phyloP scores from a whole-genome alignment of 2,329 filamentous ascomycete species.

The Periconia digitata region DNA sequence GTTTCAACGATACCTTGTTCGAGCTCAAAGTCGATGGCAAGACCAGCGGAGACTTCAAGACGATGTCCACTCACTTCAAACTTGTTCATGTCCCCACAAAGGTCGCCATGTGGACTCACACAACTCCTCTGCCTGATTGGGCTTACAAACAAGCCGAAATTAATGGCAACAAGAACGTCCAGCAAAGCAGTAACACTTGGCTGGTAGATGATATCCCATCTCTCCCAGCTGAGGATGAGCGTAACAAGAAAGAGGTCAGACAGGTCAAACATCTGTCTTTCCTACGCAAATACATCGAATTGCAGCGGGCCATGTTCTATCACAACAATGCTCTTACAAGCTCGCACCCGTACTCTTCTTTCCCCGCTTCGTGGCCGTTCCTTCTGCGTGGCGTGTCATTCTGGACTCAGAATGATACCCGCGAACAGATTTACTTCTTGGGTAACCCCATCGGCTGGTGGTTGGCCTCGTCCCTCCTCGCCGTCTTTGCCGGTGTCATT shows the following conservation, averaged over 20 bases:
- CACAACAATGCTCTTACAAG: constrained; percentile 98
- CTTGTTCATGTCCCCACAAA: constrained; percentile 91
- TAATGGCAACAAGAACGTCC: constrained; percentile 96
- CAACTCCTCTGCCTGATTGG: constrained; percentile 94
- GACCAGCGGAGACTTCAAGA: constrained; percentile 79
- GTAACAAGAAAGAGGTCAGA: constrained; percentile 73
- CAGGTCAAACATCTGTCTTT: constrained; percentile 85
- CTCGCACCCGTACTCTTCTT: constrained; percentile 92
- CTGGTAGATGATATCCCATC: constrained; percentile 89
- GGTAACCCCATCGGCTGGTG: constrained; percentile 98
- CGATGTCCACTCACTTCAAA: constrained; percentile 91
- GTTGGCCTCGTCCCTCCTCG: constrained; percentile 87
- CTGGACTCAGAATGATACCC: constrained; percentile 96
- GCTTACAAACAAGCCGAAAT: constrained; percentile 97
- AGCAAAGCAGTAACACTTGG: constrained; percentile 91
- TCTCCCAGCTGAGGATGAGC: constrained; percentile 68
- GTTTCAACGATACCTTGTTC: constrained; percentile 88
- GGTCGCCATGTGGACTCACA: constrained; percentile 99
- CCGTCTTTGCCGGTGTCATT: constrained; percentile 89
- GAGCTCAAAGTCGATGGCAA: constrained; percentile 92
- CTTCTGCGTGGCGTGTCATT: constrained; percentile 95
- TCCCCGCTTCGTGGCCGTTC: constrained; percentile 98
- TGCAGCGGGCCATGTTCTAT: constrained; percentile 98
- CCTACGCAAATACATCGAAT: constrained; percentile 90
- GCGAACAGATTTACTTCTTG: constrained; percentile 97